phyloP scores from a whole-genome alignment of 1,284 basidiomycete genomes.

The Ganoderma lucidum region DNA sequence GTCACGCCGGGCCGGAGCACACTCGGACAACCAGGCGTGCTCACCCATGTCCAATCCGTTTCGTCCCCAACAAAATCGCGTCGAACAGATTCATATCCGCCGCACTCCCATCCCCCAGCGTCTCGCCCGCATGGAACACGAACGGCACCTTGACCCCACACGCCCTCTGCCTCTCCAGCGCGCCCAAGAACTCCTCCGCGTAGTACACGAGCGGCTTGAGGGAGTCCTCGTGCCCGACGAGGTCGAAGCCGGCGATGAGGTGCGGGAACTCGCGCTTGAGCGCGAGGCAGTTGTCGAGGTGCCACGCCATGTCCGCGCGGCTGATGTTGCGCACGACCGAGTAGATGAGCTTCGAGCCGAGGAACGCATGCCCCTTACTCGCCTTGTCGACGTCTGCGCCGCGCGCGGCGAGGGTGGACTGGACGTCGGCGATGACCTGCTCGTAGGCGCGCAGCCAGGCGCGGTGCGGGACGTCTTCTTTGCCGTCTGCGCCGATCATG shows the following conservation, averaged over 20 bases:
- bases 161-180: constrained; percentile 63
- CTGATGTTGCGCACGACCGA: constrained; percentile 66
- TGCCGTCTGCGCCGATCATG: constrained; percentile 65
- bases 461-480: constrained; percentile 63
- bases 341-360: constrained; percentile 80
- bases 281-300: constrained; percentile 75
- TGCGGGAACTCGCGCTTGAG: constrained; percentile 81
- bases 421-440: constrained; percentile 62
- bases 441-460: constrained; percentile 70
- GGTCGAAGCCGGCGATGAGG: constrained; percentile 80
- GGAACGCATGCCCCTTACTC: constrained; percentile 55
- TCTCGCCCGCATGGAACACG: constrained; percentile 84
- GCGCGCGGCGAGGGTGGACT: constrained; percentile 56
- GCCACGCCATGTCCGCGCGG: constrained; percentile 67
- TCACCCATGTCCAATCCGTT: constrained; percentile 82
- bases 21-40: constrained; percentile 16
- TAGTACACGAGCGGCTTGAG: constrained; percentile 72
- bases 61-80: constrained; percentile 78
- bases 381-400: constrained; percentile 48
- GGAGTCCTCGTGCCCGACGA: constrained; percentile 80
- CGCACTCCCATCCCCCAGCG: constrained; percentile 72
- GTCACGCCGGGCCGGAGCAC: neutral
- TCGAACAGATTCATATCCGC: constrained; percentile 83
- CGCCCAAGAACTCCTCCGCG: constrained; percentile 65
- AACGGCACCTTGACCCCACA: constrained; percentile 75